These are phyloP conservation scores for Leishmania tropica DNA, from an alignment of 208 protist genomes.

Conservation along the genomic window DNA sequence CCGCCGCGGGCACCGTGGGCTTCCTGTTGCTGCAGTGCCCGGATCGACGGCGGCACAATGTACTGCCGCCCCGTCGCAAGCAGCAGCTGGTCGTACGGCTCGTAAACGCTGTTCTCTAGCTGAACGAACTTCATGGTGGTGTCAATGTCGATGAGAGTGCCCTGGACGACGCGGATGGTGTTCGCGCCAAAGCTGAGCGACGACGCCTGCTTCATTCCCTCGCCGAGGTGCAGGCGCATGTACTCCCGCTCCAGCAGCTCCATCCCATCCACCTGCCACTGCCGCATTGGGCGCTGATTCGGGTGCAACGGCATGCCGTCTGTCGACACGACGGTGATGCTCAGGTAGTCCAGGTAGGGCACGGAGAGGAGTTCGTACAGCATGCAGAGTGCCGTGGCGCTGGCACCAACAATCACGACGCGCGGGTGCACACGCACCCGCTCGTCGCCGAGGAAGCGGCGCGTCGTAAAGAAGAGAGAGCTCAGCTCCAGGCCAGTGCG, in stretches of 20 bases:
- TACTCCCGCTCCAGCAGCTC: conserved; percentile 86
- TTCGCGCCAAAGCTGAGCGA: conserved; percentile 26
- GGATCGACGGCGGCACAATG: conserved; percentile 66
- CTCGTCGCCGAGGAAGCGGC: conserved; percentile 74
- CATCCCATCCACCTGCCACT: conserved; percentile 78
- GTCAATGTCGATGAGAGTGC: conserved; percentile 88
- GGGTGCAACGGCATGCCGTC: conserved; percentile 84
- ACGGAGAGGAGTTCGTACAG: conserved; percentile 78
- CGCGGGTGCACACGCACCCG: conserved; percentile 80
- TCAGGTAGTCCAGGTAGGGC: conserved; percentile 85
- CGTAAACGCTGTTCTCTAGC: conserved; percentile 83
- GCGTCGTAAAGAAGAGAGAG: conserved; percentile 77
- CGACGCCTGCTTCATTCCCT: conserved; percentile 12
- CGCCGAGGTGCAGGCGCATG: conserved; percentile 45
- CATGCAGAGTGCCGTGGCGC: conserved; percentile 74
- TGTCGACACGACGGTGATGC: conserved; percentile 86
- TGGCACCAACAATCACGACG: conserved; percentile 86
- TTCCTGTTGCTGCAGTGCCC: conserved; percentile 65
- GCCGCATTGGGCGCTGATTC: conserved; percentile 46
- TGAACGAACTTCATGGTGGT: conserved; percentile 76
- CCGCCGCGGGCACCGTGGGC: conserved; percentile 43
- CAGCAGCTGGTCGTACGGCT: conserved; percentile 92
- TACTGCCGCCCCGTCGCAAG: conserved; percentile 90
- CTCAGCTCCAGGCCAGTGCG: conserved; percentile 37
- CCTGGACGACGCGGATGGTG: conserved; percentile 69